Conservation (phyloP, 495 filamentous ascomycete genomes). For the Durotheca rogersii region DNA sequence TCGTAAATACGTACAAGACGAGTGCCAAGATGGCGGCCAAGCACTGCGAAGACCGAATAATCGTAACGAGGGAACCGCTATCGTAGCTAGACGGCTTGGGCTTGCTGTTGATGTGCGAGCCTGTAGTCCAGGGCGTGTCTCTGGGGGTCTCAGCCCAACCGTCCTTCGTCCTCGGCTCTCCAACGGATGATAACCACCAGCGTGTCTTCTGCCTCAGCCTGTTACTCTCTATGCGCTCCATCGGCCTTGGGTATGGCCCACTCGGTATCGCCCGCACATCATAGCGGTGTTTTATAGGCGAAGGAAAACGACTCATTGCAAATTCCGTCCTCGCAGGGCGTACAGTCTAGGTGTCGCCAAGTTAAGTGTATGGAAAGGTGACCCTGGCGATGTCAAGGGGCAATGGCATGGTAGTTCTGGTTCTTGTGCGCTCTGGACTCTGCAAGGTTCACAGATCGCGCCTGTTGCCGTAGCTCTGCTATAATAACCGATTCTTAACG, state of each 20-base stretch:
- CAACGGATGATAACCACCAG: conserved; percentile 3
- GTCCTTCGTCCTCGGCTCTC: conserved; percentile 1
- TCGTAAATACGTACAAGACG: conserved; percentile 16
- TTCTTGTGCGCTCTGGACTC: too few relatives aligned
- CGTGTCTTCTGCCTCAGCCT: neutral
- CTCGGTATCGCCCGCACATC: neutral
- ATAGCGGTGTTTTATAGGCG: neutral
- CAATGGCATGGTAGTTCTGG: too few relatives aligned
- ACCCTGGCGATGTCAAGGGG: too few relatives aligned
- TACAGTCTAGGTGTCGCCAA: too few relatives aligned
- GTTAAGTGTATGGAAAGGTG: too few relatives aligned
- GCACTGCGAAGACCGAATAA: conserved; percentile 22
- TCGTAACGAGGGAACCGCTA: conserved; percentile 27
- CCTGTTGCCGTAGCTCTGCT: too few relatives aligned
- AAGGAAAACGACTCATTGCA: neutral
- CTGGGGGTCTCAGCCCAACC: conserved; percentile 22
- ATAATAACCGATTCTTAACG: too few relatives aligned
- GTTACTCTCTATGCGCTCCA: neutral
- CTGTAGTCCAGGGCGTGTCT: conserved; percentile 22
- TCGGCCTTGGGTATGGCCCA: neutral
- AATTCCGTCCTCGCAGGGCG: too few relatives aligned
- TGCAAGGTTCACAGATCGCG: too few relatives aligned
- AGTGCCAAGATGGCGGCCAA: conserved; percentile 5
- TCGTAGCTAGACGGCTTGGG: conserved; percentile 23
- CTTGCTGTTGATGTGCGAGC: conserved; percentile 12